Conservation (phyloP, 441 rosid genomes). For the Adansonia gregorii region DNA sequence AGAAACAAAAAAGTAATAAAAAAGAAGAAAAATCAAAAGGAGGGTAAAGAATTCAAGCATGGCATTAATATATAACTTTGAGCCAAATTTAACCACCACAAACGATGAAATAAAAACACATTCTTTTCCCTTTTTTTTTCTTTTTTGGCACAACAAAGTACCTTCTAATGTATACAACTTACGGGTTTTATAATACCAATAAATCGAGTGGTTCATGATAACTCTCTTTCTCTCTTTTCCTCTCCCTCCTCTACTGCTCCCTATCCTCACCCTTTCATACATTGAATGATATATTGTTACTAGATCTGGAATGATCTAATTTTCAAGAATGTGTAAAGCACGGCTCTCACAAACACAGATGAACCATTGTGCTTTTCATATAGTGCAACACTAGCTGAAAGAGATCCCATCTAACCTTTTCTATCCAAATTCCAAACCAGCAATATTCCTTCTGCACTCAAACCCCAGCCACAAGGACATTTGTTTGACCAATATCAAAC, state of each 20-base stretch:
- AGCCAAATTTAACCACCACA: background rate
- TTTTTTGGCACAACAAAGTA: background rate
- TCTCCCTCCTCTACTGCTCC: background rate
- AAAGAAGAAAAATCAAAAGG: constrained; percentile 1
- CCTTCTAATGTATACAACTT: background rate
- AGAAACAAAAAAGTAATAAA: background rate
- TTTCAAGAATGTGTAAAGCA: background rate
- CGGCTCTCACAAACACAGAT: background rate
- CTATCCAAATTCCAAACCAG: background rate
- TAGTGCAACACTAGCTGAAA: background rate
- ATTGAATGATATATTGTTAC: background rate
- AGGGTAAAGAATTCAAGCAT: background rate
- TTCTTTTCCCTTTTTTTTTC: too few species aligned
- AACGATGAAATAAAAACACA: constrained; percentile 9
- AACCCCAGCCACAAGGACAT: background rate
- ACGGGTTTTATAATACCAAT: background rate
- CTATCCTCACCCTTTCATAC: constrained; percentile 1
- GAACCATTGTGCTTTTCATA: background rate
- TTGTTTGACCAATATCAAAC: background rate
- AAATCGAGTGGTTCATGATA: background rate
- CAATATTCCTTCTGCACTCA: background rate
- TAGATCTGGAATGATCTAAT: background rate
- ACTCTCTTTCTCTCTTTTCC: background rate
- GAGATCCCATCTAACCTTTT: background rate
- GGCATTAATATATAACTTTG: constrained; percentile 2